These are phyloP conservation scores for Trichoderma reesei DNA, from an alignment of 495 filamentous ascomycete genomes.

Conservation along the genomic window DNA sequence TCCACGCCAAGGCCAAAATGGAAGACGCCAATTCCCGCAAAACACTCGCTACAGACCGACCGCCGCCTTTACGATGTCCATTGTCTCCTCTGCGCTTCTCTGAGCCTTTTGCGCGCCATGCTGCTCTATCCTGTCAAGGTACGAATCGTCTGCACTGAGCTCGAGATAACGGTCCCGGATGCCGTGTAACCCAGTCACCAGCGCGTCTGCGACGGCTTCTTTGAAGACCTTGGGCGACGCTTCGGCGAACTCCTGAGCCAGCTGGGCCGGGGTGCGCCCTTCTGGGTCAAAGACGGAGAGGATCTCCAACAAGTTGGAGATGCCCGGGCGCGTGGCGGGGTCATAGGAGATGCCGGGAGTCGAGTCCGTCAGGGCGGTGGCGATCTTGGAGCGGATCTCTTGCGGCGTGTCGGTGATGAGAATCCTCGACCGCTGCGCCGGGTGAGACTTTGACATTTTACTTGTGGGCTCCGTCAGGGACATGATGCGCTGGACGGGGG, in stretches of 20 bases:
- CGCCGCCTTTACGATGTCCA: conserved; percentile 41
- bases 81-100: conserved; percentile 55
- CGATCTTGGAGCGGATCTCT: conserved; percentile 57
- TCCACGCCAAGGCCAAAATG: not conserved
- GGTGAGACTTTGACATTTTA: conserved; percentile 93
- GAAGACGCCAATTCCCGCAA: not conserved
- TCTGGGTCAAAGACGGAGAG: conserved; percentile 50
- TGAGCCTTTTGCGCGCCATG: conserved; percentile 52
- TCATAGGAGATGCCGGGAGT: conserved; percentile 57
- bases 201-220: conserved; percentile 41
- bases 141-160: conserved; percentile 39
- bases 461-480: conserved; percentile 61
- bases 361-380: conserved; percentile 68
- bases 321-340: conserved; percentile 58
- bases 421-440: conserved; percentile 61
- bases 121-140: conserved; percentile 49
- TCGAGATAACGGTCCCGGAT: conserved; percentile 54
- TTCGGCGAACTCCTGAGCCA: conserved; percentile 46
- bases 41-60: conserved; percentile 4
- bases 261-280: conserved; percentile 35
- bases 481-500: conserved; percentile 74
- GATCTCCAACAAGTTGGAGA: conserved; percentile 78
- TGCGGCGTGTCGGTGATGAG: conserved; percentile 60
- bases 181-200: conserved; percentile 43
- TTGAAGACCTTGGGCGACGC: conserved; percentile 60